phyloP scores from a whole-genome alignment of 78 protist genomes.

The Isochrysis galbana region DNA sequence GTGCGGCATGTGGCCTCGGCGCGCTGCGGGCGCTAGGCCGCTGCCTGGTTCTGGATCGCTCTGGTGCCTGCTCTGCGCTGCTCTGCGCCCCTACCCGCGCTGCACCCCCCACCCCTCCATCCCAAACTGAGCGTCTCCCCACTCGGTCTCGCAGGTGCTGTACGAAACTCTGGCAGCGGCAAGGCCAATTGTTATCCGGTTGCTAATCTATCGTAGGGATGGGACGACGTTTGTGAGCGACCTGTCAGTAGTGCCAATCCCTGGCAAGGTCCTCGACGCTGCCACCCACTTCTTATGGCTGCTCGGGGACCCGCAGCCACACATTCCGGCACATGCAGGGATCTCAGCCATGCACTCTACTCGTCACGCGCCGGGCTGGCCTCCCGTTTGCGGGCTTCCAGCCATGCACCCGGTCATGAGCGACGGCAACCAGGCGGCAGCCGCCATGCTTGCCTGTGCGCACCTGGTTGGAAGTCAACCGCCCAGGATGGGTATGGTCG shows the following conservation, averaged over 20 bases:
- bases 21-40: no score
- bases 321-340: neutral
- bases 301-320: neutral
- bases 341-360: neutral
- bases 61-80: no score
- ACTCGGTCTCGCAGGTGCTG: neutral
- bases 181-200: neutral
- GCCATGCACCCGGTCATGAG: no score
- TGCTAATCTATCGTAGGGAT: neutral
- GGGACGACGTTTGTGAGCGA: neutral
- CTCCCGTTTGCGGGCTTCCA: no score
- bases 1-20: neutral
- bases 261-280: neutral
- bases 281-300: neutral
- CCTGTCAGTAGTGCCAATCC: neutral
- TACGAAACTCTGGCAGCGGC: neutral
- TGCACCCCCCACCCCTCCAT: neutral
- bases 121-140: neutral
- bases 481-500: no score
- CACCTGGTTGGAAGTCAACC: no score
- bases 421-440: no score
- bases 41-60: no score
- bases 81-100: neutral
- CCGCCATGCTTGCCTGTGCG: no score
- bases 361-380: no score